Evolutionary conservation across 352 stramenopile genomes (phyloP).

Genomic region (Pilasporangium apinafurcum): DNA sequence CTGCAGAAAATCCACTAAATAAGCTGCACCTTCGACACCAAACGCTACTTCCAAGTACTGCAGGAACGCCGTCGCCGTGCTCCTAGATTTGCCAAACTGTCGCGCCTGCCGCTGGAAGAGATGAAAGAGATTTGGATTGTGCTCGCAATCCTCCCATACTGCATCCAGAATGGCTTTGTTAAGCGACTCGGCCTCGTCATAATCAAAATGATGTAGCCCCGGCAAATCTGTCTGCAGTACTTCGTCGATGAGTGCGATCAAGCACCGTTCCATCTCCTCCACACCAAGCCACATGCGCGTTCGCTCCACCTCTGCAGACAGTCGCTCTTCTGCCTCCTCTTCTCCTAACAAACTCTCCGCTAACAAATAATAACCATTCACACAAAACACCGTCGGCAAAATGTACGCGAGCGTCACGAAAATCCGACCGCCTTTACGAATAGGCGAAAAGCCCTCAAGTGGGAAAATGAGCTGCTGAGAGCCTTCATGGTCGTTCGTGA

Average conservation of each 20-base stretch:
- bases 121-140: slow-evolving; percentile 81
- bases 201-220: slow-evolving; percentile 42
- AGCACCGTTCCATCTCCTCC: slow-evolving; percentile 66
- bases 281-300: slow-evolving; percentile 60
- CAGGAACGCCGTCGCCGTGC: slow-evolving; percentile 50
- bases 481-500: slow-evolving; percentile 79
- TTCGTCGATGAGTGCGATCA: slow-evolving; percentile 56
- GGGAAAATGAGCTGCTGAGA: slow-evolving; percentile 59
- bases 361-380: slow-evolving; percentile 68
- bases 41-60: slow-evolving; percentile 83
- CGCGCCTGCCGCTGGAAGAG: slow-evolving; percentile 74
- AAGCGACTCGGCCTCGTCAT: slow-evolving; percentile 53
- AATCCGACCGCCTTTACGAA: slow-evolving; percentile 46
- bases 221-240: slow-evolving; percentile 25
- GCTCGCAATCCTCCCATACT: slow-evolving; percentile 80
- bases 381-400: slow-evolving; percentile 54
- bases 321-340: not conserved
- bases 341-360: slow-evolving; percentile 14
- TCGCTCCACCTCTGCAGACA: slow-evolving; percentile 6
- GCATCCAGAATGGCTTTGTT: slow-evolving; percentile 73
- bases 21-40: slow-evolving; percentile 55
- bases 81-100: slow-evolving; percentile 65
- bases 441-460: slow-evolving; percentile 31
- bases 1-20: slow-evolving; percentile 79
- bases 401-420: slow-evolving; percentile 67